phyloP scores from a whole-genome alignment of 805 yeast genomes.

The Wickerhamia fluorescens region DNA sequence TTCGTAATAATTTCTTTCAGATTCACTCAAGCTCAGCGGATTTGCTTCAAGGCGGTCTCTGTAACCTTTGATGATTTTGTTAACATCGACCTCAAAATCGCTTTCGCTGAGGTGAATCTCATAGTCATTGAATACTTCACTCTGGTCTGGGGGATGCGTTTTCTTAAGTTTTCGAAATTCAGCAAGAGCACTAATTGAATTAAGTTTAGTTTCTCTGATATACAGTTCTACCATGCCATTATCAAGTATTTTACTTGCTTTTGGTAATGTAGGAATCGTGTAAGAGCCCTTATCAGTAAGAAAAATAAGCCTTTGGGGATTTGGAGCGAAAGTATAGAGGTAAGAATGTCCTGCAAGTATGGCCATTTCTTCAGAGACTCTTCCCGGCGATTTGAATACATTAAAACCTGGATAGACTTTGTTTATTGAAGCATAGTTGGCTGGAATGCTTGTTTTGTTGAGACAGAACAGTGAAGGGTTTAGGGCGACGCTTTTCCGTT shows the following conservation, averaged over 20 bases:
- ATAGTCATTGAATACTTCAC: conserved; percentile 19
- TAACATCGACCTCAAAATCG: conserved; percentile 19
- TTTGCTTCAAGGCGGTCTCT: conserved; percentile 6
- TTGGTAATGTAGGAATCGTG: conserved; percentile 13
- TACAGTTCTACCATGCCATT: conserved; percentile 18
- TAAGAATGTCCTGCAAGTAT: conserved; percentile 14
- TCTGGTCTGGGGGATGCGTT: conserved; percentile 11
- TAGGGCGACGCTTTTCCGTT: not conserved
- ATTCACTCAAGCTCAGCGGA: conserved; percentile 10
- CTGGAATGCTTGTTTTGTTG: conserved; percentile 11
- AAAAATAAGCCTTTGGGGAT: conserved; percentile 20
- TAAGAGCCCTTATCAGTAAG: conserved; percentile 29
- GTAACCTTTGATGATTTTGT: conserved; percentile 10
- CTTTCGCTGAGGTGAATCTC: conserved; percentile 19
- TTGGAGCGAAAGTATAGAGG: conserved; percentile 21
- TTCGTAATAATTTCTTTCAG: conserved; percentile 22
- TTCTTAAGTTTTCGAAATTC: conserved; percentile 17
- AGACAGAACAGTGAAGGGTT: conserved; percentile 11
- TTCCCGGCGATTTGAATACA: conserved; percentile 9
- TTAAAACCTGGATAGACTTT: conserved; percentile 16
- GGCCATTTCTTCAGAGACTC: conserved; percentile 11
- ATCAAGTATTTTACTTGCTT: conserved; percentile 11
- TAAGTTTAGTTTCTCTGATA: conserved; percentile 4
- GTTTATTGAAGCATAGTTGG: conserved; percentile 8
- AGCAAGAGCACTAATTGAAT: conserved; percentile 11